Conservation (phyloP, 345 rosid genomes). For the Nasturtium officinale region DNA sequence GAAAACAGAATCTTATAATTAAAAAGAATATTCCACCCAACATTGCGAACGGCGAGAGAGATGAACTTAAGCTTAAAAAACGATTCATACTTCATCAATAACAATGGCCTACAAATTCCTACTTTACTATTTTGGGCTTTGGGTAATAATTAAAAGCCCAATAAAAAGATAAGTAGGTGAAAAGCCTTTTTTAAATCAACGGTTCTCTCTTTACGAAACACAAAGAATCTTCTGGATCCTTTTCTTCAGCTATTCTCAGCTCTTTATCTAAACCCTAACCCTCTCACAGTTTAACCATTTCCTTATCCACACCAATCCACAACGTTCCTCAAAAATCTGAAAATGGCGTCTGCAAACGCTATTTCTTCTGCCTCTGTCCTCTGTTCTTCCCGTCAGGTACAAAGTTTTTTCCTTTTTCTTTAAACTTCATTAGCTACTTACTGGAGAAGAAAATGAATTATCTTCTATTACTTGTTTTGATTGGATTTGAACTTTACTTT, state of each 20-base stretch:
- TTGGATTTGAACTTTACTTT: conserved; percentile 1
- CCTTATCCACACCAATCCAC: conserved; percentile 35
- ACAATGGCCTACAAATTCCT: no score
- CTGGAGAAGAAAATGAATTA: neutral
- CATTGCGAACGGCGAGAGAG: no score
- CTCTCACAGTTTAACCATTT: conserved; percentile 38
- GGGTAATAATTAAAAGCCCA: conserved; percentile 21
- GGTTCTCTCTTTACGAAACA: conserved; percentile 39
- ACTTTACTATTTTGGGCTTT: neutral
- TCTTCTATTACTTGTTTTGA: neutral
- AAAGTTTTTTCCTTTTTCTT: neutral
- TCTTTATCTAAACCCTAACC: conserved; percentile 59
- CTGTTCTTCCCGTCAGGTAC: conserved; percentile 75
- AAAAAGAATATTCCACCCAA: no score
- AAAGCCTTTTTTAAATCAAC: conserved; percentile 27
- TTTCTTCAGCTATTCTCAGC: conserved; percentile 1
- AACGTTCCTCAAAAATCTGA: neutral
- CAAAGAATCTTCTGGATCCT: conserved; percentile 71
- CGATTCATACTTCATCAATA: no score
- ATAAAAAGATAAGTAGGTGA: neutral
- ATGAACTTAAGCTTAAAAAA: no score
- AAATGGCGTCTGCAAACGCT: conserved; percentile 83
- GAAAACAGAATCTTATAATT: no score
- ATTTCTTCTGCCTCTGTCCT: conserved; percentile 67
- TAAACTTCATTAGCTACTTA: neutral